Evolutionary conservation across 2,329 filamentous ascomycete species (phyloP).

Genomic region (Alternaria hordeiaustralica): DNA sequence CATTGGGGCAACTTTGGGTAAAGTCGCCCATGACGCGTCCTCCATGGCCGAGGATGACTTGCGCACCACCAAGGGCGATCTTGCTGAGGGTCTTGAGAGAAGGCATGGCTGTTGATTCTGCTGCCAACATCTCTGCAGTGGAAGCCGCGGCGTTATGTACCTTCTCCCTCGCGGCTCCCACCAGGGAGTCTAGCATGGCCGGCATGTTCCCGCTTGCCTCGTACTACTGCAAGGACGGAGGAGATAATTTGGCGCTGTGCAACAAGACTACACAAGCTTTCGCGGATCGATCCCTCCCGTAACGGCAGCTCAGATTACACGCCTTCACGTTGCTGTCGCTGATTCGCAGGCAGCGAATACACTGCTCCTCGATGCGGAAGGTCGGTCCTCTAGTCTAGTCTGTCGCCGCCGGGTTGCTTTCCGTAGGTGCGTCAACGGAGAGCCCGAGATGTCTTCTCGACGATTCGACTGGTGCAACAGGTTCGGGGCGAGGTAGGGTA

Average conservation of each 20-base stretch:
- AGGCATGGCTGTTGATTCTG: slow-evolving; percentile 41
- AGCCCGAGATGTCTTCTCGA: slow-evolving; percentile 2
- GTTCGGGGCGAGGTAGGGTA: background rate
- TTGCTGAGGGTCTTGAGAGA: slow-evolving; percentile 47
- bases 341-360: slow-evolving; percentile 25
- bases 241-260: slow-evolving; percentile 4
- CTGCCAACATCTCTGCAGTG: slow-evolving; percentile 15
- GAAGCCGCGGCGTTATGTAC: slow-evolving; percentile 37
- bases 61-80: slow-evolving; percentile 44
- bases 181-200: slow-evolving; percentile 31
- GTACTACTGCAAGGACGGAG: slow-evolving; percentile 7
- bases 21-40: slow-evolving; percentile 33
- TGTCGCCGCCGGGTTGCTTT: slow-evolving; percentile 7
- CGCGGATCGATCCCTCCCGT: slow-evolving; percentile 34
- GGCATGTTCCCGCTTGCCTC: slow-evolving; percentile 22
- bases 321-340: slow-evolving; percentile 21
- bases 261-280: slow-evolving; percentile 35
- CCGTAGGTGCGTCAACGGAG: slow-evolving; percentile 1
- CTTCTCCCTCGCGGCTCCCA: slow-evolving; percentile 23
- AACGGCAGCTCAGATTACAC: slow-evolving; percentile 29
- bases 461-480: slow-evolving; percentile 15
- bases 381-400: slow-evolving; percentile 17
- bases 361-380: slow-evolving; percentile 27
- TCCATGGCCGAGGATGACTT: slow-evolving; percentile 40
- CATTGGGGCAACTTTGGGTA: slow-evolving; percentile 41